Conservation (phyloP, 345 rosid species). For the Triadica sebifera region DNA sequence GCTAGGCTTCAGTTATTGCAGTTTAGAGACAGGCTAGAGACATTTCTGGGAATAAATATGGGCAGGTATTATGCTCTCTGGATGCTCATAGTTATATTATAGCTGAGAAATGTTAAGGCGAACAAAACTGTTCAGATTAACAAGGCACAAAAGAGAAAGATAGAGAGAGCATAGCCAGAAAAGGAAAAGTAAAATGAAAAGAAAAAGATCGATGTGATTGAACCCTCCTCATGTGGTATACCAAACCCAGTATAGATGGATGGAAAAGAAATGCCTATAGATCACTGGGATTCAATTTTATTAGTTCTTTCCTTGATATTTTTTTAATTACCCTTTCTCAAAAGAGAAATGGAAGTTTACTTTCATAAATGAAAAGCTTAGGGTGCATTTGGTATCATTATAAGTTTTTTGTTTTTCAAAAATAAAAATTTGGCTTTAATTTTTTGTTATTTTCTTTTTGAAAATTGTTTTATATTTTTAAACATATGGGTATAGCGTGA, state of each 20-base stretch:
- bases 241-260: background rate
- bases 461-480: no score
- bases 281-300: background rate
- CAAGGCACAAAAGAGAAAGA: background rate
- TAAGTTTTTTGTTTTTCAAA: no score
- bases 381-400: no score
- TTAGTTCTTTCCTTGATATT: background rate
- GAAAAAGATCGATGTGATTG: background rate
- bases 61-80: conserved; percentile 65
- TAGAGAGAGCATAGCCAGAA: background rate
- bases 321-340: background rate
- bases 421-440: no score
- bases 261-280: background rate
- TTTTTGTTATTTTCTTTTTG: no score
- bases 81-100: background rate
- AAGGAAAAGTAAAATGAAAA: background rate
- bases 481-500: no score
- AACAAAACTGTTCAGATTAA: no score
- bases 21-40: conserved; percentile 81
- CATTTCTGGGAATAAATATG: conserved; percentile 94
- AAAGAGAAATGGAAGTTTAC: background rate
- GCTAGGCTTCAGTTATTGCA: conserved; percentile 83
- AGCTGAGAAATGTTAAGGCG: background rate
- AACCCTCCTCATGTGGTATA: background rate
- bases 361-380: background rate